A percentile compares a stretch with the other conserved stretches of the same genome.
phyloP scores from a whole-genome alignment of 805 yeast species.

The Wickerhamiella slavikovae region DNA sequence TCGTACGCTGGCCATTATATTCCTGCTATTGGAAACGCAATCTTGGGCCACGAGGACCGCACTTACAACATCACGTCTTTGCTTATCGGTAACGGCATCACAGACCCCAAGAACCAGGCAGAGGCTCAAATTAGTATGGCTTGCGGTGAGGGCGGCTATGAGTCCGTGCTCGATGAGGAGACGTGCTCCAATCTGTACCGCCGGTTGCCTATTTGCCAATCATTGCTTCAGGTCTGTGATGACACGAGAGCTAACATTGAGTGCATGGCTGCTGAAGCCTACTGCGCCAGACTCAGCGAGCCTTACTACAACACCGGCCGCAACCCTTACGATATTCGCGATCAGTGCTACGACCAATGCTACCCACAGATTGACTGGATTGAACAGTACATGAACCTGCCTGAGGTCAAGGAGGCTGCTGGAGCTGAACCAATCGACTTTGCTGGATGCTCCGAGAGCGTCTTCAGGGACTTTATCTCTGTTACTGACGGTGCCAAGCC shows the following conservation, averaged over 20 bases:
- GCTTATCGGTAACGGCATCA: conserved; percentile 77
- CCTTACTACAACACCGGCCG: conserved; percentile 65
- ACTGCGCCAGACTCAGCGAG: conserved; percentile 56
- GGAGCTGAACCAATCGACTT: conserved; percentile 71
- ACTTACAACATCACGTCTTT: conserved; percentile 51
- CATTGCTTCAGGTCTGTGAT: conserved; percentile 56
- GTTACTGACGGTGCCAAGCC: conserved; percentile 52
- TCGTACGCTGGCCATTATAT: conserved; percentile 83
- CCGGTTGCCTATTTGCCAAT: conserved; percentile 50
- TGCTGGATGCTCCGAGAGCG: conserved; percentile 57
- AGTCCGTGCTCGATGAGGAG: conserved; percentile 52
- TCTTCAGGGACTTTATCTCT: conserved; percentile 51
- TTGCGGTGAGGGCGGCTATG: conserved; percentile 78
- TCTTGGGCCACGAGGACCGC: conserved; percentile 41
- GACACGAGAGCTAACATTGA: conserved; percentile 47
- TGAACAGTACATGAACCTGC: conserved; percentile 54
- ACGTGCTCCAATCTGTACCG: conserved; percentile 51
- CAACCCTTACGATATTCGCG: conserved; percentile 75
- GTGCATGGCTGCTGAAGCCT: conserved; percentile 76
- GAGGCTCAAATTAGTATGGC: conserved; percentile 80
- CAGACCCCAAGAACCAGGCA: conserved; percentile 68
- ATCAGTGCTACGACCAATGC: conserved; percentile 40
- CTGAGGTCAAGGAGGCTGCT: conserved; percentile 49
- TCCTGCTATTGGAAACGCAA: conserved; percentile 74
- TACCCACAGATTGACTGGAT: conserved; percentile 54